These are phyloP conservation scores for Paramecium tetraurelia DNA, from an alignment of 73 alveolate genomes.

Conservation along the genomic window DNA sequence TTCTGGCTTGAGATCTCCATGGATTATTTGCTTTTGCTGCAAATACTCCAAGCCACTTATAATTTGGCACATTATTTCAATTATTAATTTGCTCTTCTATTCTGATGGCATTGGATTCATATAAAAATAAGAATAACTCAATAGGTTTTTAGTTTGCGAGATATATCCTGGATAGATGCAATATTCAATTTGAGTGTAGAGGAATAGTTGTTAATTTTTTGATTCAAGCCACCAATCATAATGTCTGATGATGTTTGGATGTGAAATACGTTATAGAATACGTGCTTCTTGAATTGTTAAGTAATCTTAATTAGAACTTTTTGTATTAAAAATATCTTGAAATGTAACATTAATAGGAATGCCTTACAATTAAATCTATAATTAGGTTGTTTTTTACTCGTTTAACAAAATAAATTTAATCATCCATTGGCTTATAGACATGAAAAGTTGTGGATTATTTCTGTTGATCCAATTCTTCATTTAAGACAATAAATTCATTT, in stretches of 20 bases:
- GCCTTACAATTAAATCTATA: neutral
- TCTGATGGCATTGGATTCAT: conserved; percentile 27
- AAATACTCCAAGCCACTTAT: conserved; percentile 24
- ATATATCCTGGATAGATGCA: conserved; percentile 19
- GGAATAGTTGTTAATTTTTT: neutral
- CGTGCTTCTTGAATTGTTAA: neutral
- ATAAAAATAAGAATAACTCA: conserved; percentile 34
- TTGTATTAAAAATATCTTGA: neutral
- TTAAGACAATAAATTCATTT: neutral
- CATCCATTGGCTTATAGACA: conserved; percentile 40
- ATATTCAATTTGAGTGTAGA: conserved; percentile 1
- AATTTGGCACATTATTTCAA: neutral
- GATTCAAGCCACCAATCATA: conserved; percentile 45
- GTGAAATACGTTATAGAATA: neutral
- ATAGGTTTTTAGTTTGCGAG: neutral
- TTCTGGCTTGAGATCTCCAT: conserved; percentile 30
- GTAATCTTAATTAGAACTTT: neutral
- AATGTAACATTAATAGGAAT: neutral
- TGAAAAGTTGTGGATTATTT: neutral
- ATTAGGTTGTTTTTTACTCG: neutral
- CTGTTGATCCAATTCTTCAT: neutral
- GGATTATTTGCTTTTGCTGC: neutral
- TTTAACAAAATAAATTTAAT: conserved; percentile 34
- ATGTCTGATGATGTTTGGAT: neutral
- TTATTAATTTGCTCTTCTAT: neutral